phyloP scores from a whole-genome alignment of 2,329 filamentous ascomycete species.

The Hypoxylon sp. region DNA sequence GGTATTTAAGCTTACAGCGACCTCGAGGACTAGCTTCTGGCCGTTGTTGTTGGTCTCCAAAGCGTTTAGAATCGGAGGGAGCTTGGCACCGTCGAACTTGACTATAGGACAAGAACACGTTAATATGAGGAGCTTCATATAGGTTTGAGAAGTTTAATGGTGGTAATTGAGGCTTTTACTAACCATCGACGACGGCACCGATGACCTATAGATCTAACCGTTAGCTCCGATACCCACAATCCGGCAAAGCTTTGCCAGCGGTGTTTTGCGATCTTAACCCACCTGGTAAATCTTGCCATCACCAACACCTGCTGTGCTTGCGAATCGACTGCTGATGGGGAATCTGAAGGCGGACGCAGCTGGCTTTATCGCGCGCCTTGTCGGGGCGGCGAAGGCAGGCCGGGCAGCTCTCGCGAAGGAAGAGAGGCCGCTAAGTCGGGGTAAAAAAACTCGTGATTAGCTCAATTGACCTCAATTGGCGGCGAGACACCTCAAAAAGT shows the following conservation, averaged over 20 bases:
- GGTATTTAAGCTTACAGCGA: constrained; percentile 77
- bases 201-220: constrained; percentile 83
- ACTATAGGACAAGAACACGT: constrained; percentile 70
- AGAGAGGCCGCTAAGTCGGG: constrained; percentile 73
- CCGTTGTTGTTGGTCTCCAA: constrained; percentile 91
- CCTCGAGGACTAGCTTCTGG: constrained; percentile 95
- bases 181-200: constrained; percentile 99
- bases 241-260: constrained; percentile 39
- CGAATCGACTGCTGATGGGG: constrained; percentile 70
- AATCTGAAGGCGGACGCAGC: constrained; percentile 68
- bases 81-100: constrained; percentile 95
- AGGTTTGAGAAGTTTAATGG: constrained; percentile 22
- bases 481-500: constrained; percentile 49
- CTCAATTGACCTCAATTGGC: constrained; percentile 69
- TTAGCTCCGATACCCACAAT: constrained; percentile 52
- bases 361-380: constrained; percentile 72
- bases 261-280: constrained; percentile 52
- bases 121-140: constrained; percentile 36
- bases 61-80: constrained; percentile 98
- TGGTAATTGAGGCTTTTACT: constrained; percentile 60
- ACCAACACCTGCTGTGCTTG: constrained; percentile 71
- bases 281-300: constrained; percentile 80
- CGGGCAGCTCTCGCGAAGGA: constrained; percentile 74
- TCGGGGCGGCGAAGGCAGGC: constrained; percentile 69
- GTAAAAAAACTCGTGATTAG: constrained; percentile 58